A percentile compares a stretch with the other conserved stretches of the same genome.
Evolutionary conservation across 2,329 filamentous ascomycete genomes (phyloP).

Genomic region (Penicillium sp.): DNA sequence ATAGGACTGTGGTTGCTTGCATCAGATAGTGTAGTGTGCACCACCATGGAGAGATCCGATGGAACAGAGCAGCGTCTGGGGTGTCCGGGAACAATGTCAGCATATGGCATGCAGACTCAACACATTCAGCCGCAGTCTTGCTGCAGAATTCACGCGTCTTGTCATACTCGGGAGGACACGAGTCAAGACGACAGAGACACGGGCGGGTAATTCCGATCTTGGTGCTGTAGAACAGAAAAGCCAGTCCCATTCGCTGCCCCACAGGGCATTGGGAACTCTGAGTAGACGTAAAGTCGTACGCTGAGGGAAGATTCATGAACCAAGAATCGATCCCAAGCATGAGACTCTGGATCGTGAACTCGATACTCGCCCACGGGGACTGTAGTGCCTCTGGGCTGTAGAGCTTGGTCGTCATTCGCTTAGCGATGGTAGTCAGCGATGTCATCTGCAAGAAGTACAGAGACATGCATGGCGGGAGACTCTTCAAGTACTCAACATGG

Average conservation of each 20-base stretch:
- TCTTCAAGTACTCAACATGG: slow-evolving; percentile 38
- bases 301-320: slow-evolving; percentile 41
- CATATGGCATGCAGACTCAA: slow-evolving; percentile 46
- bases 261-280: slow-evolving; percentile 38
- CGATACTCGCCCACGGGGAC: slow-evolving; percentile 41
- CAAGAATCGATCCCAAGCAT: slow-evolving; percentile 42
- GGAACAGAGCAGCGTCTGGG: slow-evolving; percentile 38
- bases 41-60: slow-evolving; percentile 47
- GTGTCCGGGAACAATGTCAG: slow-evolving; percentile 44
- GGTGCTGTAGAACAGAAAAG: slow-evolving; percentile 47
- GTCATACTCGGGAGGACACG: slow-evolving; percentile 33
- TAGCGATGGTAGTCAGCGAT: slow-evolving; percentile 39
- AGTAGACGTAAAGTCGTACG: slow-evolving; percentile 44
- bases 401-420: slow-evolving; percentile 40
- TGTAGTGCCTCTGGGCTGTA: slow-evolving; percentile 41
- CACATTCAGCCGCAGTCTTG: slow-evolving; percentile 43
- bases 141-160: slow-evolving; percentile 40
- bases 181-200: slow-evolving; percentile 44
- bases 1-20: slow-evolving; percentile 46
- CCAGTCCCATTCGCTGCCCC: slow-evolving; percentile 41
- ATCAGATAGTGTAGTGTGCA: slow-evolving; percentile 48
- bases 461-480: slow-evolving; percentile 39
- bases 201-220: slow-evolving; percentile 47
- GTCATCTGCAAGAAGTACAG: slow-evolving; percentile 45
- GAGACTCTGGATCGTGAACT: slow-evolving; percentile 41